Evolutionary conservation across 2,329 filamentous ascomycete species (phyloP), one percentile per base, ranked within the genome.

Genomic region (Cladophialophora yegresii): DNA sequence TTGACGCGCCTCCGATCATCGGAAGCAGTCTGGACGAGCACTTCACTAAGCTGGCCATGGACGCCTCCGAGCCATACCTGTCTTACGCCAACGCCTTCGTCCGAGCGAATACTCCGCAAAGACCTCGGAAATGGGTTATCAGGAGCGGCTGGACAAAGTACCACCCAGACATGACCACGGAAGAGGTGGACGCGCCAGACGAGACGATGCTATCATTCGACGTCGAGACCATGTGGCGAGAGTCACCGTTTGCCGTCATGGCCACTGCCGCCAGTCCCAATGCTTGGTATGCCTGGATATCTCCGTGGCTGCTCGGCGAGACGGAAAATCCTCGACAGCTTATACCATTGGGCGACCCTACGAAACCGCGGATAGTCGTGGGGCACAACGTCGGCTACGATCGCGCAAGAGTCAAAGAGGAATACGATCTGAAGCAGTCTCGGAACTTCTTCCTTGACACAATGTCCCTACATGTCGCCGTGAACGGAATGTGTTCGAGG

Each of bases 381-480:
- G 95, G 95, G 2, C 95, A 99, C 78, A 99, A 99, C 70, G 87
- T 99, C 64, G 95, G 95, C 22, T 99, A 96, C 75, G 95, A 99
- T 74, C 85, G 95, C 26, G 93, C 93, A 16, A 85, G 96, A 40
- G 86, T 97, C 61, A 78, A 88, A 22, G 95, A 99, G 75, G 95
- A 99, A 75, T 99, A 99, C 75, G 84, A 88, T 72, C 77, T 98
- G 47, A 82, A 86, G 61, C 93, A 97, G 75, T 89, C 91, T 0
- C 86, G 87, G 45, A 98, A 92, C 71, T 89, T 86, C 50, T 99
- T 96, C 74, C 78, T 99, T 58, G 95, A 99, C 75, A 99, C 95
- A 32, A 99, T 99, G 95, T 98, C 93, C 1, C 81, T 99, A 22
- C 95, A 99, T 75, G 93, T 96, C 7, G 96, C 96, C 2, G 93